Evolutionary conservation across 78 protist species (phyloP).

Genomic region (Monosiga brevicollis): DNA sequence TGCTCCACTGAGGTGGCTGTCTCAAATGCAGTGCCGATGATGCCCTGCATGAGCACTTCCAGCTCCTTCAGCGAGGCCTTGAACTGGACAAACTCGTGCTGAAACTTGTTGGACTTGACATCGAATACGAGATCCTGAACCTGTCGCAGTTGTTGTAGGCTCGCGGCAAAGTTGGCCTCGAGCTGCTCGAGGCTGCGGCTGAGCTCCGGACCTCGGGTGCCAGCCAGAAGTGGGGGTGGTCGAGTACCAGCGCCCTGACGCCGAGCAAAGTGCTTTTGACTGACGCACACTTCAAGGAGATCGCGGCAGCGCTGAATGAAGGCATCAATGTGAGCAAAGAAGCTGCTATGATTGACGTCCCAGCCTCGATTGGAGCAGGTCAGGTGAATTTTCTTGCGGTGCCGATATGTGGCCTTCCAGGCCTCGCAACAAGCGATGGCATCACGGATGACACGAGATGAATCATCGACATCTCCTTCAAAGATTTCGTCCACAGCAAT

Average conservation of each 20-base stretch:
- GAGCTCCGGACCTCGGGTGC: slow-evolving; percentile 41
- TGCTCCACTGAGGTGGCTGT: slow-evolving; percentile 13
- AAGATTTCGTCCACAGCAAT: slow-evolving; percentile 56
- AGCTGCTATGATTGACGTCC: slow-evolving; percentile 17
- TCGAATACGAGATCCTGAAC: slow-evolving; percentile 25
- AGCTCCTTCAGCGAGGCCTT: slow-evolving; percentile 59
- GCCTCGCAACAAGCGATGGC: slow-evolving; percentile 29
- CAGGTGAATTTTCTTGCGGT: slow-evolving; percentile 1
- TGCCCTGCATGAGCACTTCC: slow-evolving; percentile 49
- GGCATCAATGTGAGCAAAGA: slow-evolving; percentile 78
- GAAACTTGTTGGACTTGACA: slow-evolving; percentile 64
- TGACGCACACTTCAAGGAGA: slow-evolving; percentile 66
- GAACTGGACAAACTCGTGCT: slow-evolving; percentile 66
- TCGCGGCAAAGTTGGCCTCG: slow-evolving; percentile 33
- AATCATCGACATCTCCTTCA: slow-evolving; percentile 35
- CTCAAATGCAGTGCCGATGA: slow-evolving; percentile 49
- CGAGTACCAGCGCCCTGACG: neutral
- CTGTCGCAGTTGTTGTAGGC: slow-evolving; percentile 15
- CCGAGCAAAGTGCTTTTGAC: slow-evolving; percentile 59
- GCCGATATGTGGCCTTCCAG: slow-evolving; percentile 17
- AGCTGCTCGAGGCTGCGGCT: slow-evolving; percentile 29
- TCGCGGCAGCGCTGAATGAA: slow-evolving; percentile 80
- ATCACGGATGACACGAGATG: slow-evolving; percentile 19
- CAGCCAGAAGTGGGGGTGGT: slow-evolving; percentile 39
- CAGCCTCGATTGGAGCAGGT: slow-evolving; percentile 7